Percentiles rank a stretch among this genome's conserved stretches.
phyloP scores from a whole-genome alignment of 768 basidiomycete species.

The Collybia nuda region DNA sequence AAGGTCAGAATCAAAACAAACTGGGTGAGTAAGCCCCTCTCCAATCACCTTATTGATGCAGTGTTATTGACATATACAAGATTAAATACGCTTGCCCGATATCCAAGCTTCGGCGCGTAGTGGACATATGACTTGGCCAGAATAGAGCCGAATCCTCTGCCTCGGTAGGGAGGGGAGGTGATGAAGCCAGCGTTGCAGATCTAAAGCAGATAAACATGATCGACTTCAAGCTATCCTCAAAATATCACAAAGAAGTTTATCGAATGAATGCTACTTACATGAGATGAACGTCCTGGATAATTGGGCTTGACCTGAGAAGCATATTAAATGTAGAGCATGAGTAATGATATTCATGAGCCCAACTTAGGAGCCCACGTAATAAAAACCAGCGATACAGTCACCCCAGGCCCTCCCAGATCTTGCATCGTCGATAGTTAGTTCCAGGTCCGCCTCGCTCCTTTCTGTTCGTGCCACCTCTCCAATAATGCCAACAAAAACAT shows the following conservation, averaged over 20 bases:
- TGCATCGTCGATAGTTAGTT: constrained; percentile 40
- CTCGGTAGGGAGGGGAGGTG: constrained; percentile 62
- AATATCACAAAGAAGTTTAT: background rate
- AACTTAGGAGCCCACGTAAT: constrained; percentile 55
- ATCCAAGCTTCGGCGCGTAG: constrained; percentile 79
- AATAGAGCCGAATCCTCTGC: constrained; percentile 63
- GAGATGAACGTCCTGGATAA: constrained; percentile 87
- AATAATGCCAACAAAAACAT: constrained; percentile 69
- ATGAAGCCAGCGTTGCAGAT: constrained; percentile 92
- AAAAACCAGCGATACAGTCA: constrained; percentile 72
- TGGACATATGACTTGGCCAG: constrained; percentile 79
- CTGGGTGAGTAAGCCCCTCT: constrained; percentile 1
- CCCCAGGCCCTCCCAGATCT: constrained; percentile 58
- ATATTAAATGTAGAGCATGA: background rate
- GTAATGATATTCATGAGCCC: too few relatives aligned
- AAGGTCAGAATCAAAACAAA: background rate
- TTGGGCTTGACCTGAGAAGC: constrained; percentile 70
- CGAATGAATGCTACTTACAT: constrained; percentile 54
- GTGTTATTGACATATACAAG: constrained; percentile 85
- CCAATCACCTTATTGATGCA: constrained; percentile 63
- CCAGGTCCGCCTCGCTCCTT: constrained; percentile 19
- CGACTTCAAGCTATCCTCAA: background rate
- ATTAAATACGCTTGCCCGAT: constrained; percentile 84
- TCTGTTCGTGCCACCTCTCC: constrained; percentile 19
- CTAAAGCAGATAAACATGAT: constrained; percentile 29